phyloP scores from a whole-genome alignment of 495 filamentous ascomycete species.

The Viridothelium virens region DNA sequence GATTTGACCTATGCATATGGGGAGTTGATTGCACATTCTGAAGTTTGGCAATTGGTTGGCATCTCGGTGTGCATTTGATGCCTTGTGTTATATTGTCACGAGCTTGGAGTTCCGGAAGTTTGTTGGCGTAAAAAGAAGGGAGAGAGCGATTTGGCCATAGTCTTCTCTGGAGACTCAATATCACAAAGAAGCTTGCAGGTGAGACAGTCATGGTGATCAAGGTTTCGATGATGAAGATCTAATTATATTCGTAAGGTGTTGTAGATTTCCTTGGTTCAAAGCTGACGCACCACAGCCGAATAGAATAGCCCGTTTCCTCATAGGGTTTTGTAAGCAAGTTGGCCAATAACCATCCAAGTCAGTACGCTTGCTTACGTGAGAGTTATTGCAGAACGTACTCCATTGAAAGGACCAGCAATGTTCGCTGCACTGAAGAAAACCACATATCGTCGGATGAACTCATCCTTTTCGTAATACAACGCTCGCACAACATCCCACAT shows the following conservation, averaged over 20 bases:
- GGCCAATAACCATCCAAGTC: slow-evolving; percentile 3
- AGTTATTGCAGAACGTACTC: not conserved
- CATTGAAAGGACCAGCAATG: slow-evolving; percentile 18
- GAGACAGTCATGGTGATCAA: slow-evolving; percentile 10
- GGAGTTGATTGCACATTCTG: not conserved
- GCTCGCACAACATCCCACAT: too few relatives aligned
- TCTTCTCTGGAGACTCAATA: slow-evolving; percentile 12
- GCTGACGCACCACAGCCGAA: slow-evolving; percentile 11
- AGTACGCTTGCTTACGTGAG: not conserved
- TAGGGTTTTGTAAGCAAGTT: slow-evolving; percentile 5
- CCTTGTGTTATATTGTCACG: too few relatives aligned
- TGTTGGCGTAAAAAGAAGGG: too few relatives aligned
- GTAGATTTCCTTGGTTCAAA: too few relatives aligned
- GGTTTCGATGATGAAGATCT: slow-evolving; percentile 6
- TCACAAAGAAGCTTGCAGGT: slow-evolving; percentile 8
- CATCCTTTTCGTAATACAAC: slow-evolving; percentile 23
- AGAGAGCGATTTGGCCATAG: not conserved
- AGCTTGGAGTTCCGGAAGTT: too few relatives aligned
- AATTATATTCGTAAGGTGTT: not conserved
- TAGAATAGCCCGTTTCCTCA: slow-evolving; percentile 3
- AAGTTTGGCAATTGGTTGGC: not conserved
- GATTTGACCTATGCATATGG: not conserved
- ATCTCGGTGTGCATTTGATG: not conserved
- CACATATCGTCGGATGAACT: slow-evolving; percentile 18
- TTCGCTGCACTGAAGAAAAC: slow-evolving; percentile 15